Base-by-base conservation (phyloP, 148 eudicot species). In the Diospyros lotus region DNA sequence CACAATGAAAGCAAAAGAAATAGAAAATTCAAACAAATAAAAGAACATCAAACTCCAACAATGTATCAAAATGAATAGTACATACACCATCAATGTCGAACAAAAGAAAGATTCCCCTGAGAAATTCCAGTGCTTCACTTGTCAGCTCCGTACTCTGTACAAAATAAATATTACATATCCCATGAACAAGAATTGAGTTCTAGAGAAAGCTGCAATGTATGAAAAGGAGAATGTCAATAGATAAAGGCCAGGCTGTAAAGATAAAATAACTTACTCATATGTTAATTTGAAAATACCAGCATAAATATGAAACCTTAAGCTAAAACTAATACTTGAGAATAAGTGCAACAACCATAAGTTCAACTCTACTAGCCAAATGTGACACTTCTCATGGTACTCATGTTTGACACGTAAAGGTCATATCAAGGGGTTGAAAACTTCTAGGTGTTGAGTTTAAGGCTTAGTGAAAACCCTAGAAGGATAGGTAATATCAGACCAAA, bases 131-230 rank as follows among this genome's bases (percentile, higher is more conserved):
- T 68, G 90, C 90, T 80, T 84, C 90, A 82, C 61, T 81, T 73
- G 88, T 82, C 73, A 87, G 79, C 82, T 87, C 90, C 78, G 82
- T 84, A 75, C 88, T 82, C 90, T 87, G 65, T 73, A 76, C 11
- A 6, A 73, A 70, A 28, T 9, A 42, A 69, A 66, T 61, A 56
- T 1, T 8, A 41, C 54, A 55, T 6, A 15, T 0, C 11, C 54
- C 54, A 8, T 17, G 17, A 54, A 50, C 14, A 28, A 45, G 18
- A 61, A 51, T 66, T 53, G 14, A n/a, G 42, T 50, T 38, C 28
- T n/a, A 6, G 2, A 55, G 17, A 68, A 68, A 5, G 58, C 28
- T 9, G 1, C 9, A 68, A 18, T 28, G 51, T 9, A 50, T 4
- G 51, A n/a, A 68, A 9, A 51, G 42, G 13, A 51, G 71, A 68